A percentile compares a stretch with the other conserved stretches of the same genome.
Evolutionary conservation across 2,329 filamentous ascomycete species (phyloP).

Genomic region (Scorias spongiosa): DNA sequence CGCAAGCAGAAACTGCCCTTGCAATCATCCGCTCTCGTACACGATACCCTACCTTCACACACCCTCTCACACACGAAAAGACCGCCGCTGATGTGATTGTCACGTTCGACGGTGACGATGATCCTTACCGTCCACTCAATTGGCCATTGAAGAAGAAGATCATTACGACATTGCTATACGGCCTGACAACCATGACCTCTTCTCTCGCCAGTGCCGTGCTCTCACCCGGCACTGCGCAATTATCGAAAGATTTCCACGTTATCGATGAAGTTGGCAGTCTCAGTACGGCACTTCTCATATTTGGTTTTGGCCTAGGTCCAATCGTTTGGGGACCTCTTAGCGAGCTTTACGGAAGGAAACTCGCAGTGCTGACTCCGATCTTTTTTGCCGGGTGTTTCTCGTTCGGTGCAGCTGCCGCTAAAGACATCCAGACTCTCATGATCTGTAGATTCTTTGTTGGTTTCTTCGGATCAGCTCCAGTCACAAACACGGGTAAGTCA

Average conservation of each 20-base stretch:
- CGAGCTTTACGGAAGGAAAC: slow-evolving; percentile 20
- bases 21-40: slow-evolving; percentile 22
- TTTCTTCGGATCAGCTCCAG: slow-evolving; percentile 37
- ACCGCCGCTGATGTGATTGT: slow-evolving; percentile 30
- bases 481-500: slow-evolving; percentile 42
- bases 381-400: slow-evolving; percentile 18
- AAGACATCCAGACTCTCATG: slow-evolving; percentile 13
- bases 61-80: slow-evolving; percentile 23
- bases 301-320: slow-evolving; percentile 35
- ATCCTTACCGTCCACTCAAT: slow-evolving; percentile 43
- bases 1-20: slow-evolving; percentile 15
- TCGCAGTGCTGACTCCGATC: slow-evolving; percentile 16
- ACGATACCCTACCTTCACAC: slow-evolving; percentile 20
- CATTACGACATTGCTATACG: slow-evolving; percentile 31
- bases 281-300: slow-evolving; percentile 52
- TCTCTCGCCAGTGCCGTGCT: slow-evolving; percentile 47
- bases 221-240: slow-evolving; percentile 47
- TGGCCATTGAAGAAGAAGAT: slow-evolving; percentile 37
- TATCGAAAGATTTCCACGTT: slow-evolving; percentile 47
- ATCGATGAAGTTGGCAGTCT: slow-evolving; percentile 39
- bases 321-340: slow-evolving; percentile 27
- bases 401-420: slow-evolving; percentile 13
- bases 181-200: slow-evolving; percentile 33
- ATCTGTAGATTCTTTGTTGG: slow-evolving; percentile 18
- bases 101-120: slow-evolving; percentile 42